Evolutionary conservation across 208 protist species (phyloP).

Genomic region (Wallacemonas sp.): DNA sequence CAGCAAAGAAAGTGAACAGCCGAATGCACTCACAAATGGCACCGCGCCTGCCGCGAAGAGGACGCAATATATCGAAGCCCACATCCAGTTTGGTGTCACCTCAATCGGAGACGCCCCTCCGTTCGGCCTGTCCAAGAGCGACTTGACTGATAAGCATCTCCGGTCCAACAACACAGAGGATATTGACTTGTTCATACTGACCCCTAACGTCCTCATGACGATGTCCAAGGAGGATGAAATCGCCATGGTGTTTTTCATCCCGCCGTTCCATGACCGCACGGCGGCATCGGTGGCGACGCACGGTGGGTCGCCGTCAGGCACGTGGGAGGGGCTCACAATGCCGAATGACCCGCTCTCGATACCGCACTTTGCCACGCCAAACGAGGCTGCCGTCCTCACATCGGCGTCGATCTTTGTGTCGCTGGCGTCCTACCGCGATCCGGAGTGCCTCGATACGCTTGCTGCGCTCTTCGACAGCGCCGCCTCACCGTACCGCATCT

Average conservation of each 20-base stretch:
- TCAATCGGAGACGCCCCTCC: too few relatives aligned
- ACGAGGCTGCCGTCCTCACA: conserved; percentile 29
- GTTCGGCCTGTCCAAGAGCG: too few relatives aligned
- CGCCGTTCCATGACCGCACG: conserved; percentile 3
- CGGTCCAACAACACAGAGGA: too few relatives aligned
- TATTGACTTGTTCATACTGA: too few relatives aligned
- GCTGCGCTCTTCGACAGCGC: conserved; percentile 64
- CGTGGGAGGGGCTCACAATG: conserved; percentile 29
- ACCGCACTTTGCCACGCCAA: conserved; percentile 24
- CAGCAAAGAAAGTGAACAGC: too few relatives aligned
- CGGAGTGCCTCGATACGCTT: conserved; percentile 85
- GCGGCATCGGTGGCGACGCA: background rate
- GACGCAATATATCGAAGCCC: too few relatives aligned
- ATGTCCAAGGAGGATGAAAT: background rate
- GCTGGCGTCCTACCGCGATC: conserved; percentile 85
- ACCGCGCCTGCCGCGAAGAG: too few relatives aligned
- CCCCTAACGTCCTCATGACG: too few relatives aligned
- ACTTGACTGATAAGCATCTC: too few relatives aligned
- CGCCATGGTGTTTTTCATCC: conserved; percentile 13
- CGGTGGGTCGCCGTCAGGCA: background rate
- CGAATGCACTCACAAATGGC: too few relatives aligned
- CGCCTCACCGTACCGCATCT: conserved; percentile 56
- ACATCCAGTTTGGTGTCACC: too few relatives aligned
- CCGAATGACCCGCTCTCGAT: conserved; percentile 22
- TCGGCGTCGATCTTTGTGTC: conserved; percentile 88